Conservation (phyloP, 2,329 filamentous ascomycete genomes). For the Hansfordia pulvinata region DNA sequence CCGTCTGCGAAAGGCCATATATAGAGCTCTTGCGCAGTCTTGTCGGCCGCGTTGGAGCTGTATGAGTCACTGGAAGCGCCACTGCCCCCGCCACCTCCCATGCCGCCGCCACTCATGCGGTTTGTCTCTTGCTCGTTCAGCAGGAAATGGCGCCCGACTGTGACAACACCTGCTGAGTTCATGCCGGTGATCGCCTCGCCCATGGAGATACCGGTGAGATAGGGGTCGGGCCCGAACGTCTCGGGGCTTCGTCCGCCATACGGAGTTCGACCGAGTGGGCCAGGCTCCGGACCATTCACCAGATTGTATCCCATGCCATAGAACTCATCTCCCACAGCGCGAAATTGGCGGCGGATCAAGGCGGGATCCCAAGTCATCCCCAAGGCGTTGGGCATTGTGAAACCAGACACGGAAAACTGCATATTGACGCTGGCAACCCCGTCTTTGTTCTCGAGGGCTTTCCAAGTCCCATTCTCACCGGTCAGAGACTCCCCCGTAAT, state of each 20-base stretch:
- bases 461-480: not conserved
- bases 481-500: not conserved
- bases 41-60: constrained; percentile 8
- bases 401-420: constrained; percentile 7
- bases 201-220: constrained; percentile 1
- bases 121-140: constrained; percentile 7
- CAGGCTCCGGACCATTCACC: constrained; percentile 4
- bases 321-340: constrained; percentile 7
- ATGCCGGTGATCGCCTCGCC: constrained; percentile 1
- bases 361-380: constrained; percentile 8
- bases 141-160: constrained; percentile 4
- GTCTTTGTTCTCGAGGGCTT: constrained; percentile 3
- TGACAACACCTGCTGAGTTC: constrained; percentile 2
- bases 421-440: constrained; percentile 7
- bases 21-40: constrained; percentile 12
- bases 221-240: constrained; percentile 1
- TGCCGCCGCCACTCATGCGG: constrained; percentile 1
- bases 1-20: constrained; percentile 10
- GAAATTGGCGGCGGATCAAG: constrained; percentile 6
- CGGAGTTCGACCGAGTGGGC: constrained; percentile 2
- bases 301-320: constrained; percentile 5
- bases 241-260: constrained; percentile 1
- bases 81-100: constrained; percentile 1
- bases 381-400: constrained; percentile 6
- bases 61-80: constrained; percentile 1